Evolutionary conservation across 192 early-diverging fungal species (phyloP), one percentile per base, ranked within the genome.

Genomic region (Coemansia sp.): DNA sequence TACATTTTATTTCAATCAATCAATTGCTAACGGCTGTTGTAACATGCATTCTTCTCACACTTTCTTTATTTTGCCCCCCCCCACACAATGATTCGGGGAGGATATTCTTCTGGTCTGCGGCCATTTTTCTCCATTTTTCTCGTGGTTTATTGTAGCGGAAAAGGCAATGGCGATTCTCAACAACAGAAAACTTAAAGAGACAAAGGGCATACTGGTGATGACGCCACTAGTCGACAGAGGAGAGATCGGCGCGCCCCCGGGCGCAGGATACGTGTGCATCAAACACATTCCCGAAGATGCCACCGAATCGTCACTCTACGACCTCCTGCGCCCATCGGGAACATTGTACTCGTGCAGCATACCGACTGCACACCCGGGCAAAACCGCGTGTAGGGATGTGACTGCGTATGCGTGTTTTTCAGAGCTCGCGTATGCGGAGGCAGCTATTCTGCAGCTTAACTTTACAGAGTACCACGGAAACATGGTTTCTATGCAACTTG

Each of bases 221-320:
- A 77, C 83, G 8, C 83, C 83, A 41, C 55, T 78, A 37, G 39
- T 56, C 10, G 61, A 68, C 47, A 26, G 51, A 32, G 43, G 54
- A 11, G 73, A 78, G 41, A 60, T 75, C n/a, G 84, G 56, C 6
- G 45, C 55, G 37, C 79, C 80, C 36, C 71, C 72, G 19, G 48
- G 21, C 45, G 76, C 69, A 19, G 71, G 72, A 36, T 76, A 71
- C 49, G 41, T 85, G 7, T 72, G 62, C 41, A 73, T 85, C 42
- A 82, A 81, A 54, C 76, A 82, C 49, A 73, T 85, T 41, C 79
- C 84, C 47, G 73, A 82, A 11, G 69, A 71, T 26, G 67, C 84
- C 39, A 77, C 45, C 61, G 71, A 68, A 19, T 36, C 62, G 22
- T 61, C 73, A 4, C 67, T 85, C 40, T 85, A 74, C 63, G 76